Evolutionary conservation across 192 early-diverging fungal genomes (phyloP), one percentile per base, ranked within the genome.

Genomic region (Linnemannia exigua): DNA sequence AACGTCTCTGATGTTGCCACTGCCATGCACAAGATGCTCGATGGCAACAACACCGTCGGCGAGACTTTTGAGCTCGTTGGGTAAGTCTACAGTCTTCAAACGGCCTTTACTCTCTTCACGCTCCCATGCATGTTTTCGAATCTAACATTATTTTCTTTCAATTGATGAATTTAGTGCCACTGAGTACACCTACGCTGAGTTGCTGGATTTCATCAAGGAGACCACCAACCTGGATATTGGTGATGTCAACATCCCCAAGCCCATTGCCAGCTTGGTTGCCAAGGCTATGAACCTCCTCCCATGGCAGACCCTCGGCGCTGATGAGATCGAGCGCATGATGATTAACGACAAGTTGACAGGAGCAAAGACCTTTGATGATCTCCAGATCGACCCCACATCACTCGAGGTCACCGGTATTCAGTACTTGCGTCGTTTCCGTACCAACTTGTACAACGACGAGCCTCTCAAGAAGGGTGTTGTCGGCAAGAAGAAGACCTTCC

Each of bases 1-100:
- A 92, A 94, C 84, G 95, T 93, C 79, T 81, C 84, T 73, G 98
- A 99, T 87, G 95, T 99, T 52, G 98, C 97, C 48, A 86, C 90
- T 67, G 97, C 93, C 47, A 92, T 99, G 75, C 93, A 94, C 73
- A 82, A 89, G 41, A 94, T 97, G 88, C 86, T 93, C 76, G 92
- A 91, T 46, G 94, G 95, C 83, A 93, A 95, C 70, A 88, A 89
- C 37, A 93, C 95, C 4, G 89, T 94, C 28, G 97, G 97, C 46
- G 93, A 97, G 91, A 96, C 93, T 31, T 96, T 95, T 75, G 98
- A 99, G 90, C 93, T 99, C 38, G 96, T 92, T 84, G 96, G 95
- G 91, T 94, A 89, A 67, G 89, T 54, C 9, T n/a, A n/a, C n/a
- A n/a, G n/a, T n/a, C n/a, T n/a, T n/a, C n/a, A n/a, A n/a, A n/a